Percentiles rank a stretch among this genome's conserved stretches.
These are phyloP conservation scores for Agrocybe praecox DNA, from an alignment of 768 basidiomycete genomes.

Conservation along the genomic window DNA sequence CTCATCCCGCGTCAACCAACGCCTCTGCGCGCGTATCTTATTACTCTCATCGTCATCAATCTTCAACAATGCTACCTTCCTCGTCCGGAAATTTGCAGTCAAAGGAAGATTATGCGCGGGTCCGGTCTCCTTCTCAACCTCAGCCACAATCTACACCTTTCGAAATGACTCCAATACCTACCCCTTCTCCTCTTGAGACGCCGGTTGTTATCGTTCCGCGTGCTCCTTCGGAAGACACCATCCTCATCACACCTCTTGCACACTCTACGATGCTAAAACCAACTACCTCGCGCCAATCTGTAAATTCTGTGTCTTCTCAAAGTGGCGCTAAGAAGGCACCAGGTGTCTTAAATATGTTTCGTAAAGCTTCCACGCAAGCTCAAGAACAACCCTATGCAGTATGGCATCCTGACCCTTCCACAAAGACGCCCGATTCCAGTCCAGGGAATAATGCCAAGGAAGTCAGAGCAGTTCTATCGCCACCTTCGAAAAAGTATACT, in stretches of 20 bases:
- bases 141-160: background rate
- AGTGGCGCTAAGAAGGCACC: conserved; percentile 33
- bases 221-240: conserved; percentile 48
- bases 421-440: conserved; percentile 21
- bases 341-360: conserved; percentile 39
- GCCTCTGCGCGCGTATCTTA: background rate
- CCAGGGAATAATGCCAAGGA: conserved; percentile 13
- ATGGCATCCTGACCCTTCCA: conserved; percentile 21
- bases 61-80: background rate
- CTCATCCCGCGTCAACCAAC: background rate
- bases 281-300: conserved; percentile 39
- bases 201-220: conserved; percentile 18
- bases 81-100: background rate
- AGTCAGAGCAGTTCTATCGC: background rate
- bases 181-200: background rate
- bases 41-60: background rate
- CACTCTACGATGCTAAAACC: conserved; percentile 47
- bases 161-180: conserved; percentile 6
- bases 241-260: conserved; percentile 64
- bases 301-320: conserved; percentile 41
- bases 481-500: conserved; percentile 1
- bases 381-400: conserved; percentile 24
- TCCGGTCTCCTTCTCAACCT: background rate
- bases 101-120: background rate
- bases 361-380: conserved; percentile 16